These are phyloP conservation scores for Berkeleyomyces basicola DNA, from an alignment of 2,329 filamentous ascomycete species.

Conservation along the genomic window DNA sequence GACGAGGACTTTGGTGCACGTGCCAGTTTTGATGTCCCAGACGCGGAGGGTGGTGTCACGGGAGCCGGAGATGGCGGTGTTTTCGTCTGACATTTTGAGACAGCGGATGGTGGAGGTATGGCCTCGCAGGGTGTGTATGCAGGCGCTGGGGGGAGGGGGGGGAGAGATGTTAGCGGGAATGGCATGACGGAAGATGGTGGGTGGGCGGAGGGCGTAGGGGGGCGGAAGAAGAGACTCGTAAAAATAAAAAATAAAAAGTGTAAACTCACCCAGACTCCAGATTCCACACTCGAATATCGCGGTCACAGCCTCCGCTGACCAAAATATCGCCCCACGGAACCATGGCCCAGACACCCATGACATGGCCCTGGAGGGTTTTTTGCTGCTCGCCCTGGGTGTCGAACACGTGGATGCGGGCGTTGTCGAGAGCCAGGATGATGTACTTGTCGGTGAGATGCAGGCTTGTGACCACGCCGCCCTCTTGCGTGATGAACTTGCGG, in stretches of 20 bases:
- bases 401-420: constrained; percentile 96
- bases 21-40: constrained; percentile 80
- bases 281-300: constrained; percentile 94
- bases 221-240: not conserved
- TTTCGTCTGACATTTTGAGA: constrained; percentile 89
- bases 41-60: constrained; percentile 86
- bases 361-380: constrained; percentile 80
- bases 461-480: constrained; percentile 93
- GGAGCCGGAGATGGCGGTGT: constrained; percentile 90
- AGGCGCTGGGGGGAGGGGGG: constrained; percentile 39
- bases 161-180: not conserved
- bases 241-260: not conserved
- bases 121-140: constrained; percentile 70
- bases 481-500: constrained; percentile 78
- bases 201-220: no score
- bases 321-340: constrained; percentile 92
- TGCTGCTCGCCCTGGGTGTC: constrained; percentile 78
- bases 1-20: constrained; percentile 80
- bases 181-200: no score
- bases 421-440: constrained; percentile 93
- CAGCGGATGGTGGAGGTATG: constrained; percentile 95
- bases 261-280: constrained; percentile 66
- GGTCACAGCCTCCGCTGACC: constrained; percentile 90
- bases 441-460: constrained; percentile 88
- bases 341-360: constrained; percentile 99